phyloP scores from a whole-genome alignment of 1,139 yeast genomes.

The Yamadazyma mexicana region DNA sequence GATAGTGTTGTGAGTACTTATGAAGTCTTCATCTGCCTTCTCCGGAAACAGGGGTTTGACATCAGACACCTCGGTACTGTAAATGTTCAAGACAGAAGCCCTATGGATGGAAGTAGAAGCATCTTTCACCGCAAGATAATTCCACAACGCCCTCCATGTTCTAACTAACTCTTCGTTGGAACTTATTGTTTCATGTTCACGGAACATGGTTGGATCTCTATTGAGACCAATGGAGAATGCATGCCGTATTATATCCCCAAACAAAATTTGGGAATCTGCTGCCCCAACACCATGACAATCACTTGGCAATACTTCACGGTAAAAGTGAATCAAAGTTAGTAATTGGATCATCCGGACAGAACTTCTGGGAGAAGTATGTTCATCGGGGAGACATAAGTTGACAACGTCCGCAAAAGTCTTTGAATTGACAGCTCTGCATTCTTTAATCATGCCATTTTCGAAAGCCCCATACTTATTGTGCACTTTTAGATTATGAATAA shows the following conservation, averaged over 20 bases:
- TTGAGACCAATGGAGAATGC: conserved; percentile 46
- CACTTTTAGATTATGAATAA: conserved; percentile 37
- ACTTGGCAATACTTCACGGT: conserved; percentile 40
- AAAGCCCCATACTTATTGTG: conserved; percentile 28
- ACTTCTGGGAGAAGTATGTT: conserved; percentile 28
- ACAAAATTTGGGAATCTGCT: conserved; percentile 39
- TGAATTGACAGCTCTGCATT: conserved; percentile 25
- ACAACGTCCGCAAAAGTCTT: conserved; percentile 27
- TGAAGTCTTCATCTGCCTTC: conserved; percentile 11
- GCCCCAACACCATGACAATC: conserved; percentile 48
- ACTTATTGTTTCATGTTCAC: conserved; percentile 30
- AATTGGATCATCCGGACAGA: conserved; percentile 36
- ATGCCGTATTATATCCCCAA: conserved; percentile 40
- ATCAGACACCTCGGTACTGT: conserved; percentile 30
- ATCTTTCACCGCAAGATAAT: conserved; percentile 30
- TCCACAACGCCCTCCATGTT: conserved; percentile 44
- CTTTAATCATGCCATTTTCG: conserved; percentile 30
- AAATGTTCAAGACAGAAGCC: conserved; percentile 33
- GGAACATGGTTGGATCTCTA: conserved; percentile 40
- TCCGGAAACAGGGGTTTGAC: conserved; percentile 26
- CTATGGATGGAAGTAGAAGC: conserved; percentile 35
- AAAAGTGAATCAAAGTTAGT: conserved; percentile 34
- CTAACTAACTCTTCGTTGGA: conserved; percentile 27
- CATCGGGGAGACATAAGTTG: conserved; percentile 34
- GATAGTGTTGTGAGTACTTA: background rate